Conservation (phyloP, 1,139 yeast genomes). For the Geotrichum australiense region DNA sequence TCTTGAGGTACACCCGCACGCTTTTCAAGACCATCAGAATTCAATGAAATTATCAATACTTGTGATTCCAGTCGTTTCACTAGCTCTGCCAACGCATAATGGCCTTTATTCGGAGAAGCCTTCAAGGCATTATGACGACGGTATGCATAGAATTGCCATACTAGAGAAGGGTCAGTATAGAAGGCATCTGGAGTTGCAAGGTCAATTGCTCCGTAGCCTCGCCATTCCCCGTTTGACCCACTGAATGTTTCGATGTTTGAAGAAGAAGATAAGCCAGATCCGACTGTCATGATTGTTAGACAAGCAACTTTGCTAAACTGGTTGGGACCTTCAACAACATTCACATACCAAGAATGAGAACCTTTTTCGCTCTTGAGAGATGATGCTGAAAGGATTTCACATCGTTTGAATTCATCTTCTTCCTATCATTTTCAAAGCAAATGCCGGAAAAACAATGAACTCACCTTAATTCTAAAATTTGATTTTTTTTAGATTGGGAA, state of each 20-base stretch:
- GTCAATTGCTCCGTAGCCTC: conserved; percentile 69
- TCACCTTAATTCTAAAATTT: too few relatives aligned
- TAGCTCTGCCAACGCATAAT: conserved; percentile 56
- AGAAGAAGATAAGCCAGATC: conserved; percentile 75
- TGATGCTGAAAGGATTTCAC: conserved; percentile 51
- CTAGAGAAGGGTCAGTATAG: conserved; percentile 71
- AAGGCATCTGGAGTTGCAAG: conserved; percentile 90
- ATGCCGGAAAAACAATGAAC: too few relatives aligned
- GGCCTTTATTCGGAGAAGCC: conserved; percentile 71
- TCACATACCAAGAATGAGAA: conserved; percentile 49
- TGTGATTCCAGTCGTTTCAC: conserved; percentile 32
- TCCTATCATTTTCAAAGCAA: too few relatives aligned
- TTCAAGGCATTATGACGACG: conserved; percentile 56
- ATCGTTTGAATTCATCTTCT: conserved; percentile 22
- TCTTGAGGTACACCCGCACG: conserved; percentile 55
- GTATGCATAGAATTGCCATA: conserved; percentile 82
- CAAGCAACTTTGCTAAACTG: not conserved
- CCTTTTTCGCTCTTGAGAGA: conserved; percentile 45
- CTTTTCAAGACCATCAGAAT: conserved; percentile 67
- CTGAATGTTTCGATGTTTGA: conserved; percentile 73
- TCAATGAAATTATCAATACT: conserved; percentile 67
- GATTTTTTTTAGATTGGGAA: too few relatives aligned
- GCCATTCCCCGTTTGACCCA: conserved; percentile 72
- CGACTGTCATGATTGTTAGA: conserved; percentile 39
- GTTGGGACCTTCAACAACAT: not conserved